phyloP scores from a whole-genome alignment of 2,329 filamentous ascomycete species.

The Neofusicoccum cordaticola region DNA sequence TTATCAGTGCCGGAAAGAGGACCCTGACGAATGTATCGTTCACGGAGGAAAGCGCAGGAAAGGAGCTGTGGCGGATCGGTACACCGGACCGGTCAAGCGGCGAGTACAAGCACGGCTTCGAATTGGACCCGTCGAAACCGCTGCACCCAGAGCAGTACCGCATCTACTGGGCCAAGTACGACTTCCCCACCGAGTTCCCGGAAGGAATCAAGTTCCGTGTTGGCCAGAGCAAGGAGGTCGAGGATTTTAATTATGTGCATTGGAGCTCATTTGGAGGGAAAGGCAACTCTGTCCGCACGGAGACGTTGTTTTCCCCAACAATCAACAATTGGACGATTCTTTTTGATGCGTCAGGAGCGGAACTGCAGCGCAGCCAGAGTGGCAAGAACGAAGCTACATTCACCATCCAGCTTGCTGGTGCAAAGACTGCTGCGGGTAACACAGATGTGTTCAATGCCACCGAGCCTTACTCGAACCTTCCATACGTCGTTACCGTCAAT shows the following conservation, averaged over 20 bases:
- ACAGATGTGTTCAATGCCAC: slow-evolving; percentile 57
- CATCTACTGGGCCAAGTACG: slow-evolving; percentile 61
- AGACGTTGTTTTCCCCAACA: slow-evolving; percentile 42
- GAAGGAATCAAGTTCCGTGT: slow-evolving; percentile 58
- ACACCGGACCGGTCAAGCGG: slow-evolving; percentile 60
- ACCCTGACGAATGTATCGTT: slow-evolving; percentile 46
- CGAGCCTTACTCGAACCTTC: slow-evolving; percentile 54
- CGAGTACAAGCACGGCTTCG: slow-evolving; percentile 59
- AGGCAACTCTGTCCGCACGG: slow-evolving; percentile 47
- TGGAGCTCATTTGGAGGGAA: slow-evolving; percentile 63
- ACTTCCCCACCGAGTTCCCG: slow-evolving; percentile 60
- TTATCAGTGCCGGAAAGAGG: slow-evolving; percentile 42
- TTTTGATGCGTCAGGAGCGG: slow-evolving; percentile 47
- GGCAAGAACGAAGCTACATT: slow-evolving; percentile 51
- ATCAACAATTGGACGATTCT: slow-evolving; percentile 61
- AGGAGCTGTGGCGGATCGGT: slow-evolving; percentile 62
- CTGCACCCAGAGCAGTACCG: slow-evolving; percentile 57
- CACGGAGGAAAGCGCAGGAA: slow-evolving; percentile 55
- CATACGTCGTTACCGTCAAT: slow-evolving; percentile 51
- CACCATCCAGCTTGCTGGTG: slow-evolving; percentile 62
- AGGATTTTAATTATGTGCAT: slow-evolving; percentile 63
- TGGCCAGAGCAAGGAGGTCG: slow-evolving; percentile 48
- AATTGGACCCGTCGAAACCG: slow-evolving; percentile 47
- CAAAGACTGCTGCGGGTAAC: slow-evolving; percentile 61
- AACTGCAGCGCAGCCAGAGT: slow-evolving; percentile 30